Conservation (phyloP, 257 asterid species). For the Asclepias syriaca region DNA sequence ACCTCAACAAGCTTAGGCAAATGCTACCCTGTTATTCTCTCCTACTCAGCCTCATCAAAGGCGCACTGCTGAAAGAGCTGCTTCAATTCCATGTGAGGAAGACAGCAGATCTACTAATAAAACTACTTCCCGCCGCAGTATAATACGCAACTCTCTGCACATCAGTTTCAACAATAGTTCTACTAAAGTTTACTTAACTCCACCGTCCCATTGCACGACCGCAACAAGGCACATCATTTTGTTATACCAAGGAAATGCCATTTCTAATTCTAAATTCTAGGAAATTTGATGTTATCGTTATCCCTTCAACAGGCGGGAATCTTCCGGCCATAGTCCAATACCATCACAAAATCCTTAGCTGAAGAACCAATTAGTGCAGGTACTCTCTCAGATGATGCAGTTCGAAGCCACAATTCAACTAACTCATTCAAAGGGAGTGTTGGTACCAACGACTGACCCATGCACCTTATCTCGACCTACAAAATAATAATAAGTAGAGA, state of each 20-base stretch:
- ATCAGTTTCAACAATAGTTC: neutral
- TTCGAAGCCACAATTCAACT: conserved; percentile 76
- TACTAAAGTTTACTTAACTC: neutral
- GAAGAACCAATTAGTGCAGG: conserved; percentile 72
- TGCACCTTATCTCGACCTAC: conserved; percentile 83
- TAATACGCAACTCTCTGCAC: neutral
- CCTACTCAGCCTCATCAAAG: neutral
- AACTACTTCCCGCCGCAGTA: conserved; percentile 1
- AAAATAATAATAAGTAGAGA: conserved; percentile 12
- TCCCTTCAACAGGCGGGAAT: conserved; percentile 27
- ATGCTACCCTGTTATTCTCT: neutral
- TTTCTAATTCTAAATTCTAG: conserved; percentile 5
- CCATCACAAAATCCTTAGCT: conserved; percentile 87
- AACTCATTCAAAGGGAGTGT: conserved; percentile 57
- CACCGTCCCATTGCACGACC: neutral
- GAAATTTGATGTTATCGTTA: conserved; percentile 3
- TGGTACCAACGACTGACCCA: conserved; percentile 71
- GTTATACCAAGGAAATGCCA: neutral
- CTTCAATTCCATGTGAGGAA: neutral
- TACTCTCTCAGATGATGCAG: conserved; percentile 38
- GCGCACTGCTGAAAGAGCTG: neutral
- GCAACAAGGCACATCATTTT: neutral
- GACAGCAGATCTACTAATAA: neutral
- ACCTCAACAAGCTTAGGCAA: conserved; percentile 5
- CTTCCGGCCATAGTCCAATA: conserved; percentile 66